Percentiles rank a stretch among this genome's conserved stretches.
phyloP scores from a whole-genome alignment of 2,329 filamentous ascomycete genomes.

The Fusarium ambrosium region DNA sequence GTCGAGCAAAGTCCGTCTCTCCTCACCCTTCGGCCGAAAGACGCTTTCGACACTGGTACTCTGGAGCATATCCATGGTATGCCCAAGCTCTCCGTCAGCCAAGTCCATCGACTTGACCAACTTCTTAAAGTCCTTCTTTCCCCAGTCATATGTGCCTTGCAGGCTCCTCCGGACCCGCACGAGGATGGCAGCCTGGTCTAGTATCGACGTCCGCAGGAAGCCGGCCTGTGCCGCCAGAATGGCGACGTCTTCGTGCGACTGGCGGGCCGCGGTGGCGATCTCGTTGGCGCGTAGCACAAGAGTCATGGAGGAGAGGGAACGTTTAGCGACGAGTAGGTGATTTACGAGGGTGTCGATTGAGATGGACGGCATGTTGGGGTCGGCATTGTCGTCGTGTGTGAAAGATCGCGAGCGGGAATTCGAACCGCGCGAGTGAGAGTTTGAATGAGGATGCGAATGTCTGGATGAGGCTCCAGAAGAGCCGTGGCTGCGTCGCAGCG shows the following conservation, averaged over 20 bases:
- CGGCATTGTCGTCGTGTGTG: slow-evolving; percentile 38
- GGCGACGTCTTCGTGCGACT: slow-evolving; percentile 82
- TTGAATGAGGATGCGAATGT: slow-evolving; percentile 47
- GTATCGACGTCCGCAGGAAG: slow-evolving; percentile 75
- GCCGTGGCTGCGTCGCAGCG: slow-evolving; percentile 53
- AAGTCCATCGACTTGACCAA: slow-evolving; percentile 76
- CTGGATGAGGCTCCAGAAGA: slow-evolving; percentile 54
- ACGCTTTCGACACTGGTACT: slow-evolving; percentile 73
- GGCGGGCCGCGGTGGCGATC: slow-evolving; percentile 81
- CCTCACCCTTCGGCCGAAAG: slow-evolving; percentile 71
- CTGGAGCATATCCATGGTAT: slow-evolving; percentile 75
- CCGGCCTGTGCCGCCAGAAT: slow-evolving; percentile 77
- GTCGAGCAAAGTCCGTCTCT: slow-evolving; percentile 75
- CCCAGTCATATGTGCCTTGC: slow-evolving; percentile 68
- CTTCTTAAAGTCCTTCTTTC: slow-evolving; percentile 71
- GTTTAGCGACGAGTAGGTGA: slow-evolving; percentile 88
- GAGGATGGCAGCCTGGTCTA: slow-evolving; percentile 67
- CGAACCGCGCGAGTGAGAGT: slow-evolving; percentile 47
- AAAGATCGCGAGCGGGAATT: slow-evolving; percentile 38
- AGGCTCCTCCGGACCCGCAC: slow-evolving; percentile 65
- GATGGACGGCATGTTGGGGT: slow-evolving; percentile 38
- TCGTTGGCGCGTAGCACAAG: slow-evolving; percentile 90
- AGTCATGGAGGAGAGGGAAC: slow-evolving; percentile 85
- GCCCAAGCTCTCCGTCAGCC: slow-evolving; percentile 73
- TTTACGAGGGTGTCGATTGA: slow-evolving; percentile 82